phyloP scores from a whole-genome alignment of 1,139 yeast genomes.

The Scheffersomyces parashehatae region DNA sequence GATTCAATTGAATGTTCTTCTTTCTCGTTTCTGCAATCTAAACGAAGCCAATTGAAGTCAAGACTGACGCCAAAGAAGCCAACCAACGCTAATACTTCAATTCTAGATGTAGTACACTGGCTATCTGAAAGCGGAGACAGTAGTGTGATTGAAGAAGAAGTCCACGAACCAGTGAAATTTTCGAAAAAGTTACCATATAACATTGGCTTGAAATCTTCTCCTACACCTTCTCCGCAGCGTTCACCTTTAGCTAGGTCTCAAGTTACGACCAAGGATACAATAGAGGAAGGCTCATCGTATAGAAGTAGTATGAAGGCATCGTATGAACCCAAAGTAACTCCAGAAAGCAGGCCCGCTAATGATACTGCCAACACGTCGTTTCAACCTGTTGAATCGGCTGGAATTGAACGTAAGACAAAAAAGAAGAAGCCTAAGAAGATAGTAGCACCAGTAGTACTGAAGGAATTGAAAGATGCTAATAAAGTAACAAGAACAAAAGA shows the following conservation, averaged over 20 bases:
- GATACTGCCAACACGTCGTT: too few species aligned
- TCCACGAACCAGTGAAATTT: too few species aligned
- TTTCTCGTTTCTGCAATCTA: conserved; percentile 9
- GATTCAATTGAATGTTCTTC: conserved; percentile 14
- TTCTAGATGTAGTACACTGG: conserved; percentile 27
- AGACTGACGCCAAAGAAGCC: neutral
- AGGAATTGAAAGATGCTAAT: conserved; percentile 51
- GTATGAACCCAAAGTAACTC: too few species aligned
- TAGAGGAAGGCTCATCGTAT: too few species aligned
- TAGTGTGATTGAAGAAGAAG: neutral
- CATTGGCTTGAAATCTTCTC: conserved; percentile 4
- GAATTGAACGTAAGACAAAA: too few species aligned
- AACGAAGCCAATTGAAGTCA: neutral
- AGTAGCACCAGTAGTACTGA: conserved; percentile 8
- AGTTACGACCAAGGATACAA: too few species aligned
- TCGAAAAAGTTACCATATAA: neutral
- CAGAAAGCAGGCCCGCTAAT: too few species aligned
- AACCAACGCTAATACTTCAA: neutral
- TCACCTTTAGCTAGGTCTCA: too few species aligned
- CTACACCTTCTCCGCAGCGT: conserved; percentile 4
- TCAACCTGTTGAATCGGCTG: too few species aligned
- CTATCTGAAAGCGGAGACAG: conserved; percentile 21
- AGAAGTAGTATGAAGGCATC: too few species aligned
- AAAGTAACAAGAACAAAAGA: conserved; percentile 48
- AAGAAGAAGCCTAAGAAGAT: too few species aligned